These are phyloP conservation scores for Casaregolazyma lundiana DNA, from an alignment of 1,139 yeast species.

Conservation along the genomic window DNA sequence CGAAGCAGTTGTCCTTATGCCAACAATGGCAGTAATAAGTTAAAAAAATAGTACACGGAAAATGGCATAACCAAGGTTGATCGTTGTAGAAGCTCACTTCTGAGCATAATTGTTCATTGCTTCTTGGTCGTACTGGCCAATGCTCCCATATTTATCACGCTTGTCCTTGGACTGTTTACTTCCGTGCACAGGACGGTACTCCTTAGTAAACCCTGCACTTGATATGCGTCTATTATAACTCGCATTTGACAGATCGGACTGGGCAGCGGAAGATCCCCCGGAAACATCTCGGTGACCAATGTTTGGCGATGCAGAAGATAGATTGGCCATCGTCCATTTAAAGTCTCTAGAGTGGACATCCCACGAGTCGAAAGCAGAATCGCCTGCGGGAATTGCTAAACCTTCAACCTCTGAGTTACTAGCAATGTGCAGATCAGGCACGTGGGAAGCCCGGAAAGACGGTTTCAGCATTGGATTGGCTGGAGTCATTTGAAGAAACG, in stretches of 20 bases:
- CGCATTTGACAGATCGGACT: slow-evolving; percentile 14
- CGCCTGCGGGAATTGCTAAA: slow-evolving; percentile 5
- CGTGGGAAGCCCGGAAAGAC: slow-evolving; percentile 16
- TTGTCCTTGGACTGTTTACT: not conserved
- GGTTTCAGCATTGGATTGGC: slow-evolving; percentile 15
- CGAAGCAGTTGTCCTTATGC: not conserved
- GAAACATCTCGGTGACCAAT: slow-evolving; percentile 12
- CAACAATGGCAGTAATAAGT: not conserved
- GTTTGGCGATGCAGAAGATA: slow-evolving; percentile 9
- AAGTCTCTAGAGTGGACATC: slow-evolving; percentile 18
- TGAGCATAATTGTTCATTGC: slow-evolving; percentile 12
- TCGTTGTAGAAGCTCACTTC: too few species aligned
- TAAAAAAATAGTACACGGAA: too few species aligned
- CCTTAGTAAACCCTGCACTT: slow-evolving; percentile 22
- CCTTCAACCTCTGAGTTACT: slow-evolving; percentile 1
- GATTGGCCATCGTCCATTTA: slow-evolving; percentile 16
- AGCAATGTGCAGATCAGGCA: not conserved
- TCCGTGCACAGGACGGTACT: slow-evolving; percentile 10
- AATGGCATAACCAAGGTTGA: too few species aligned
- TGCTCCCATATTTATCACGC: slow-evolving; percentile 8
- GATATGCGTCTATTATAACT: slow-evolving; percentile 15
- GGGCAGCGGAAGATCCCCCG: slow-evolving; percentile 13
- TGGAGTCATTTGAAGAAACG: slow-evolving; percentile 15
- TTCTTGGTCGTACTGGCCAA: slow-evolving; percentile 21
- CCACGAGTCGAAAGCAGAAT: slow-evolving; percentile 19